Evolutionary conservation across 2,329 filamentous ascomycete genomes (phyloP), one percentile per base, ranked within the genome.

Genomic region (Penicillium sp.): DNA sequence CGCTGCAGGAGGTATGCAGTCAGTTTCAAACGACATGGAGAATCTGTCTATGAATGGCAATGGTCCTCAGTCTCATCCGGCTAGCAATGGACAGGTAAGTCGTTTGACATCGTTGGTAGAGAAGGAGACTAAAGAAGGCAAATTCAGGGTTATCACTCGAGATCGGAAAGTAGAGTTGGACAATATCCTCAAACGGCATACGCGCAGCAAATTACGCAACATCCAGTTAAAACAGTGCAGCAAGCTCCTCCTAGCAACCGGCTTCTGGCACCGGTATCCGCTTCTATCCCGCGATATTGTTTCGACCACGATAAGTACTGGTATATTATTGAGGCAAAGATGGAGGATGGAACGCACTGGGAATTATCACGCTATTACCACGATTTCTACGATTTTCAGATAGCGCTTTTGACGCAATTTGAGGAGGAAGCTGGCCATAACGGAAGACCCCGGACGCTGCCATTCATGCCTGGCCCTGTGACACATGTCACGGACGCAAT

Each of bases 331-430:
- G 92, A 97, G 71, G 91, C 90, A 23, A 83, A 87, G 65, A 84
- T 97, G 72, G 91, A 96, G 68, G 92, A 97, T 69, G 92, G 91
- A 48, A 83, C 90, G 47, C 87, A 90, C 68, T 97, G 92, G 91
- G 92, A 97, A 70, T 78, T 99, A 50, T 93, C 91, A 40, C 86
- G 94, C 61, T 94, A 96, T 68, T 99, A 99, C 68, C 91, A 97
- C 72, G 94, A 97, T 76, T 99, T 99, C 70, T 99, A 97, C 75
- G 94, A 97, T 72, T 93, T 97, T 72, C 94, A 99, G 71, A 97
- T 97, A 68, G 90, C 91, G 30, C 85, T 99, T 8, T 83, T 99
- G 49, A 93, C 91, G 46, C 90, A 84, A 47, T 97, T 97, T 68
- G 93, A 94, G 21, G 86, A 89, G 35, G 94, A 97, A 73, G 93